Percentiles rank a stretch among this genome's conserved stretches.
phyloP scores from a whole-genome alignment of 441 rosid genomes.

The Pelargonium fulgidum region DNA sequence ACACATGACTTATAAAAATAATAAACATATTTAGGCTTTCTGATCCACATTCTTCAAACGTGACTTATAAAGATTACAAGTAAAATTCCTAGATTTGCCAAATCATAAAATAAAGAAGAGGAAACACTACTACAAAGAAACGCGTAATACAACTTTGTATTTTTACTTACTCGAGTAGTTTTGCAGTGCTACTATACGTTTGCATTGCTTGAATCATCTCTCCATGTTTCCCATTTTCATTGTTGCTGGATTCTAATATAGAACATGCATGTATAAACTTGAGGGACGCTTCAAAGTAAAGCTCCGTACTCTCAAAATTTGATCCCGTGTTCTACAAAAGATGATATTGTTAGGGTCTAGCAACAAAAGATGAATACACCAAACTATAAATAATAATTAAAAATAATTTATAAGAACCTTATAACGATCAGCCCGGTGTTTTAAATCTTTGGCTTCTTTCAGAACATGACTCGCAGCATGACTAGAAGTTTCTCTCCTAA shows the following conservation, averaged over 20 bases:
- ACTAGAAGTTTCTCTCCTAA: conserved; percentile 57
- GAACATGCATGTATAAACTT: conserved; percentile 90
- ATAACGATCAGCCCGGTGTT: conserved; percentile 90
- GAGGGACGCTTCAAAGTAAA: conserved; percentile 89
- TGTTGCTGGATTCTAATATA: conserved; percentile 60
- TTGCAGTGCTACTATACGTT: conserved; percentile 77
- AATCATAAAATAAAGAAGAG: background rate
- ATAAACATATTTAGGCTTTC: too few species aligned
- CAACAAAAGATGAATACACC: conserved; percentile 12
- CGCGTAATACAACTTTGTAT: background rate
- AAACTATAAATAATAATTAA: conserved; percentile 14
- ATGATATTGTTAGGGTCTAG: conserved; percentile 19
- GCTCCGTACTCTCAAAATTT: conserved; percentile 47
- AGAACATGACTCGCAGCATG: conserved; percentile 68
- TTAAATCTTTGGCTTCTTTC: conserved; percentile 90
- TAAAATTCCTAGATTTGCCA: background rate
- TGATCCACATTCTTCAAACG: background rate
- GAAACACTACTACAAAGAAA: background rate
- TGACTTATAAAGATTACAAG: background rate
- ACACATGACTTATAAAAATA: background rate
- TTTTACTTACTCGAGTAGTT: conserved; percentile 88
- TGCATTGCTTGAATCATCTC: conserved; percentile 59
- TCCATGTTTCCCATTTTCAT: conserved; percentile 57
- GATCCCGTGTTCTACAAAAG: conserved; percentile 48
- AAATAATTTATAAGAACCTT: conserved; percentile 46